Evolutionary conservation across 164 flowering plant genomes (phyloP).

Genomic region (Warburgia ugandensis): DNA sequence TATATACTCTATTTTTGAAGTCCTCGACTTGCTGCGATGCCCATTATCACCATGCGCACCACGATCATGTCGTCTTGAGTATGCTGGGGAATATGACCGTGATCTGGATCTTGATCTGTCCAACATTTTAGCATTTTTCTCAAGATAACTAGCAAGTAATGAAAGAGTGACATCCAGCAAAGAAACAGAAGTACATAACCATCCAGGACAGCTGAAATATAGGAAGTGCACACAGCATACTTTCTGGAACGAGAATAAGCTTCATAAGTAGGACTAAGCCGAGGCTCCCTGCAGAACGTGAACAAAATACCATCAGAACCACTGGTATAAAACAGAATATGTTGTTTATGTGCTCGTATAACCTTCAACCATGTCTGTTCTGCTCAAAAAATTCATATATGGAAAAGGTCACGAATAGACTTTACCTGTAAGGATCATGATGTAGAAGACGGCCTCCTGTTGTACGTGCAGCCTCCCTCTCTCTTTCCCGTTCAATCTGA

Average conservation of each 20-base stretch:
- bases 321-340: background rate
- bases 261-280: constrained; percentile 94
- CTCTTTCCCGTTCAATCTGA: constrained; percentile 89
- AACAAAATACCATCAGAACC: constrained; percentile 3
- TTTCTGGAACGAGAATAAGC: constrained; percentile 89
- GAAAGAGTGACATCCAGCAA: background rate
- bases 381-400: too few species aligned
- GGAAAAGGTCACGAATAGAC: too few species aligned
- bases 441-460: constrained; percentile 60
- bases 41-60: constrained; percentile 56
- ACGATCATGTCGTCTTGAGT: constrained; percentile 66
- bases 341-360: background rate
- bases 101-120: constrained; percentile 69
- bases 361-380: background rate
- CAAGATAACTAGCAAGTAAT: background rate
- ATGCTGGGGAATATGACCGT: constrained; percentile 73
- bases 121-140: constrained; percentile 3
- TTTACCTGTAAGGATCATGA: constrained; percentile 89
- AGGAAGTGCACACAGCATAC: constrained; percentile 23
- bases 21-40: constrained; percentile 58
- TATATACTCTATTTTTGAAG: constrained; percentile 82
- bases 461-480: constrained; percentile 67
- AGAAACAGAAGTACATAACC: background rate
- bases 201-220: background rate
- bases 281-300: constrained; percentile 52